Evolutionary conservation across 352 stramenopile species (phyloP).

Genomic region (Phytopythium mirpurense): DNA sequence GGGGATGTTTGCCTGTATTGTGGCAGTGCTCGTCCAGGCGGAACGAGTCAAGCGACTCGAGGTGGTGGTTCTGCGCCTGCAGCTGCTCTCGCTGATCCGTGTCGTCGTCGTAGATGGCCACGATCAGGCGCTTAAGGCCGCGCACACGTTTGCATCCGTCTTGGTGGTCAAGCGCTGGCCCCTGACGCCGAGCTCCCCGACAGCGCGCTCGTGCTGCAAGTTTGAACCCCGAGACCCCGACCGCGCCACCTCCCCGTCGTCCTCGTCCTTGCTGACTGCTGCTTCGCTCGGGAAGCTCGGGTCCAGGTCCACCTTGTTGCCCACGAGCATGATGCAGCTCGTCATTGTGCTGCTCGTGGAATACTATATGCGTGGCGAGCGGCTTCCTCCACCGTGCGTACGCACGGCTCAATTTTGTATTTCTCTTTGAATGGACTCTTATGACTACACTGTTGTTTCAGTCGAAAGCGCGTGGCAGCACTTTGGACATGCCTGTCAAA

Average conservation of each 20-base stretch:
- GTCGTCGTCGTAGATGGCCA: slow-evolving; percentile 65
- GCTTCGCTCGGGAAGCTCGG: neutral
- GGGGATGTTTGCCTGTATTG: too few relatives aligned
- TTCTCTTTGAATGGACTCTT: too few relatives aligned
- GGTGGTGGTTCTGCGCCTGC: neutral
- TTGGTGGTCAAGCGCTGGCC: slow-evolving; percentile 61
- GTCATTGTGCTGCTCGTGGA: too few relatives aligned
- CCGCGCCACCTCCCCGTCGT: slow-evolving; percentile 4
- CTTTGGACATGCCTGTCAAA: too few relatives aligned
- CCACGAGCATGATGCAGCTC: slow-evolving; percentile 71
- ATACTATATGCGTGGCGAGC: too few relatives aligned
- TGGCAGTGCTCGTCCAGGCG: slow-evolving; percentile 39
- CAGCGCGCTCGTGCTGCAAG: slow-evolving; percentile 39
- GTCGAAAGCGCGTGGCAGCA: too few relatives aligned
- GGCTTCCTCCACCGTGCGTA: too few relatives aligned
- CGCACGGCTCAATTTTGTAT: too few relatives aligned
- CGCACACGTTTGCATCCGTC: slow-evolving; percentile 55
- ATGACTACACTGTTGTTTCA: too few relatives aligned
- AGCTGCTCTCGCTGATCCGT: slow-evolving; percentile 35
- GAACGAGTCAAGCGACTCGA: slow-evolving; percentile 27
- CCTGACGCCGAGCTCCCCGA: slow-evolving; percentile 33
- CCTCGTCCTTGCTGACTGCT: slow-evolving; percentile 1
- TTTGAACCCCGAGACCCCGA: slow-evolving; percentile 31
- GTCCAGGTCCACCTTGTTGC: slow-evolving; percentile 76
- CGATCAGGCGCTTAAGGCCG: slow-evolving; percentile 62